Percentiles rank a stretch among this genome's conserved stretches.
phyloP scores from a whole-genome alignment of 2,329 filamentous ascomycete species.

The Epichloe gansuensis region DNA sequence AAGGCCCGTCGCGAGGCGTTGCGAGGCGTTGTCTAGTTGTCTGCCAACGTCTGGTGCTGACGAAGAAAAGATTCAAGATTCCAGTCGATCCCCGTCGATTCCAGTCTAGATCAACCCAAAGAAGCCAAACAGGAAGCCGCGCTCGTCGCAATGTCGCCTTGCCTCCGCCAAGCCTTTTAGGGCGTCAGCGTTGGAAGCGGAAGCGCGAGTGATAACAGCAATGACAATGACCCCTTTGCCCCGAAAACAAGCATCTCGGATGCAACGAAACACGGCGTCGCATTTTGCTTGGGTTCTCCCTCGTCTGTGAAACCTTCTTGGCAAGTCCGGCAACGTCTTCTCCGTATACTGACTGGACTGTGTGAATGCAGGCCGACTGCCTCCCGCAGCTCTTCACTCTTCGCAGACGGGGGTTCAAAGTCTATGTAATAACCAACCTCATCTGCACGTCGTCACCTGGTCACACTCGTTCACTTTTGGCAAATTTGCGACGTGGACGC shows the following conservation, averaged over 20 bases:
- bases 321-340: background rate
- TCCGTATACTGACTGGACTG: background rate
- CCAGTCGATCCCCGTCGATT: no score
- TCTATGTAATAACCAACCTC: no score
- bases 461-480: background rate
- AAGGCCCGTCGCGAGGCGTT: no score
- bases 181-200: background rate
- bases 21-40: no score
- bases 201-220: background rate
- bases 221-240: constrained; percentile 2
- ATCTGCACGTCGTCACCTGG: background rate
- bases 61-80: no score
- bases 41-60: no score
- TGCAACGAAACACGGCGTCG: constrained; percentile 1
- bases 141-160: background rate
- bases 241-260: background rate
- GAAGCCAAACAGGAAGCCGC: background rate
- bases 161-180: background rate
- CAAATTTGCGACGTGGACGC: background rate
- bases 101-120: no score
- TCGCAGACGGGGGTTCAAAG: background rate
- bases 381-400: background rate
- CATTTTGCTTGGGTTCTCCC: background rate
- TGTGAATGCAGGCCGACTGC: background rate
- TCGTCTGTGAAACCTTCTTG: background rate